A percentile compares a stretch with the other conserved stretches of the same genome.
These are phyloP conservation scores for Aureobasidium sp. DNA, from an alignment of 2,329 filamentous ascomycete genomes.

Conservation along the genomic window DNA sequence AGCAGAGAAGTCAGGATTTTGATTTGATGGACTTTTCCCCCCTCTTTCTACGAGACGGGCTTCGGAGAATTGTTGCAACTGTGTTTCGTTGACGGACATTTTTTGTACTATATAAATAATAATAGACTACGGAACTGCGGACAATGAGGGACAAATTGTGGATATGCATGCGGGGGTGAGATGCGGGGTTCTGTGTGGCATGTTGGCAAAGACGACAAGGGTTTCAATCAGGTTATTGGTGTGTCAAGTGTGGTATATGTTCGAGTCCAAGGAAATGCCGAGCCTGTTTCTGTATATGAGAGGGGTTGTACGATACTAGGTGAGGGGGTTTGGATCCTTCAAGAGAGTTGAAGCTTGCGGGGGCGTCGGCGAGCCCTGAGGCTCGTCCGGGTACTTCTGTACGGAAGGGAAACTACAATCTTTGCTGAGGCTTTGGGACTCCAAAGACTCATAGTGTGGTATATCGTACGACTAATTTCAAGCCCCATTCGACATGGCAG, in stretches of 20 bases:
- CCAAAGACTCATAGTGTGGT: too few species aligned
- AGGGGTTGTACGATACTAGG: too few species aligned
- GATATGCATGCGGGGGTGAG: conserved; percentile 14
- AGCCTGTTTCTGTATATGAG: background rate
- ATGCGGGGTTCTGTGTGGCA: background rate
- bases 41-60: too few species aligned
- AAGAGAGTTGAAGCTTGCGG: too few species aligned
- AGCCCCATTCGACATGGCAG: too few species aligned
- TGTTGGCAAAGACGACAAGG: background rate
- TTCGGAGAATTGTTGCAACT: conserved; percentile 3
- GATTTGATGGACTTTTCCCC: background rate
- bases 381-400: too few species aligned
- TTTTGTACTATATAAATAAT: background rate
- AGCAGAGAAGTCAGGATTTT: background rate
- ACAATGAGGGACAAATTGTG: conserved; percentile 14
- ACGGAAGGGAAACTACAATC: too few species aligned
- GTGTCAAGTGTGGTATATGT: background rate
- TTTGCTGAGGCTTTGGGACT: too few species aligned
- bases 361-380: too few species aligned
- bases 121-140: conserved; percentile 8
- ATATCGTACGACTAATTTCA: too few species aligned
- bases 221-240: background rate
- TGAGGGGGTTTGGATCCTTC: too few species aligned
- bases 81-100: background rate
- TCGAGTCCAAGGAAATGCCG: background rate